A percentile compares a stretch with the other conserved stretches of the same genome.
These are phyloP conservation scores for Turnera subulata DNA, from an alignment of 345 rosid species.

Conservation along the genomic window DNA sequence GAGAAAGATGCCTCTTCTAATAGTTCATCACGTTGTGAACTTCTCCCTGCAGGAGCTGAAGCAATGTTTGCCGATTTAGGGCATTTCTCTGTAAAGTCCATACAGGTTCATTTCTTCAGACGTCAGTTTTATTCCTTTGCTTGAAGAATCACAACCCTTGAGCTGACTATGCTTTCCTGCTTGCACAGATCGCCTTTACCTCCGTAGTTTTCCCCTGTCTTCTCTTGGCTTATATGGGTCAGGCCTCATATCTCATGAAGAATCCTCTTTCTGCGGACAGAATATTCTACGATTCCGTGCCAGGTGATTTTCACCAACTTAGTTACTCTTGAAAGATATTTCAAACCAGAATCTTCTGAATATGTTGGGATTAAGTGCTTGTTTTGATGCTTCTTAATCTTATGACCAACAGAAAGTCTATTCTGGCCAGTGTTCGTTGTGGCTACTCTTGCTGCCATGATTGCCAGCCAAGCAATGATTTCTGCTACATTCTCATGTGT, in stretches of 20 bases:
- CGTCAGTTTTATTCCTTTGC: constrained; percentile 11
- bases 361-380: not conserved
- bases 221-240: constrained; percentile 91
- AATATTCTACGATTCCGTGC: constrained; percentile 88
- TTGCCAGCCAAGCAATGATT: constrained; percentile 99
- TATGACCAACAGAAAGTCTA: constrained; percentile 48
- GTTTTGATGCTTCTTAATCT: constrained; percentile 17
- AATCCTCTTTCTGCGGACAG: constrained; percentile 54
- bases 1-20: too few relatives aligned
- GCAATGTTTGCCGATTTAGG: constrained; percentile 99
- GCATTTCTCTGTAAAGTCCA: constrained; percentile 84
- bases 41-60: constrained; percentile 69
- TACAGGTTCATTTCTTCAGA: constrained; percentile 52
- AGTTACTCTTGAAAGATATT: not conserved
- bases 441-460: constrained; percentile 88
- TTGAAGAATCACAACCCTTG: too few relatives aligned
- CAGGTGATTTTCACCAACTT: constrained; percentile 43
- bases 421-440: constrained; percentile 90
- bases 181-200: constrained; percentile 71
- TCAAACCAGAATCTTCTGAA: not conserved
- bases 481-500: constrained; percentile 96
- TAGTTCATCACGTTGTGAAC: too few relatives aligned
- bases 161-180: constrained; percentile 10
- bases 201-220: constrained; percentile 90
- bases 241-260: constrained; percentile 81